A percentile compares a stretch with the other conserved stretches of the same genome.
These are phyloP conservation scores for Populus deltoides DNA, from an alignment of 345 rosid genomes.

Conservation along the genomic window DNA sequence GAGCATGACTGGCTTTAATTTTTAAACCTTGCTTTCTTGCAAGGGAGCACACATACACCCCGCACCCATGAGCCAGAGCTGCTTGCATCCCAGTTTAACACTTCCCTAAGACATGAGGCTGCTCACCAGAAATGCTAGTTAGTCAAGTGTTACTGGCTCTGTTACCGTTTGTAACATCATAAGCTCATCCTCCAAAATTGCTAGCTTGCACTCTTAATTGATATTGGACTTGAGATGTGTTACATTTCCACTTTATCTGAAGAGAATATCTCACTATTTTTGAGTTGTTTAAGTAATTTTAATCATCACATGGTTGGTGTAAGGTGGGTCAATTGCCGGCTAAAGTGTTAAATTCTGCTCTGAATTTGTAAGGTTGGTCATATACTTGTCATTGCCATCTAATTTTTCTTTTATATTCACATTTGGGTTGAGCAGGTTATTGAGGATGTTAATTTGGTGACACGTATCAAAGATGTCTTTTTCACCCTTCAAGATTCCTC, in stretches of 20 bases:
- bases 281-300: background rate
- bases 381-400: constrained; percentile 1
- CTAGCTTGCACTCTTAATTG: background rate
- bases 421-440: constrained; percentile 53
- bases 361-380: background rate
- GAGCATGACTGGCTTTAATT: background rate
- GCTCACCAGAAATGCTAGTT: background rate
- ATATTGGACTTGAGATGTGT: background rate
- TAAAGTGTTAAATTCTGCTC: background rate
- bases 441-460: constrained; percentile 67
- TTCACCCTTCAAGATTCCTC: constrained; percentile 54
- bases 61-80: background rate
- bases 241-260: constrained; percentile 4
- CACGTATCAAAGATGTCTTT: constrained; percentile 59
- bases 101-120: background rate
- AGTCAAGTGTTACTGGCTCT: background rate
- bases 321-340: background rate
- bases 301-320: background rate
- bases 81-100: background rate
- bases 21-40: no score
- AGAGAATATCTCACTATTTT: background rate
- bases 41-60: no score
- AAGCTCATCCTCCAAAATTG: background rate
- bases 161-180: background rate
- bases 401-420: background rate